These are phyloP conservation scores for Dalbergia cochinchinensis DNA, from an alignment of 306 rosid genomes.

Conservation along the genomic window DNA sequence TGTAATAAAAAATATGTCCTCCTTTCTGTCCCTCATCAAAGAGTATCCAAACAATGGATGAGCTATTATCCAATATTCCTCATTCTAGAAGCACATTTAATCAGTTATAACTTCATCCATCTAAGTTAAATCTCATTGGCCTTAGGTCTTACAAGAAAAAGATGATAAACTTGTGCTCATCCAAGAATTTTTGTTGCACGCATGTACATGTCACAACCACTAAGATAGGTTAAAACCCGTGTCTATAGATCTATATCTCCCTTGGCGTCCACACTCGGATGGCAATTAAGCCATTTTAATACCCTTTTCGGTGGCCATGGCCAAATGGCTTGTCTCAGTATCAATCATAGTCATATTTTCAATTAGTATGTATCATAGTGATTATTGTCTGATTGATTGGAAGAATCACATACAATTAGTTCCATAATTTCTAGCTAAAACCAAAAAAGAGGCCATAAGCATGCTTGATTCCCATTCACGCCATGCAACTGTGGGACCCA, in stretches of 20 bases:
- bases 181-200: too few species aligned
- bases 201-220: background rate
- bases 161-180: too few species aligned
- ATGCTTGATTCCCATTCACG: constrained; percentile 39
- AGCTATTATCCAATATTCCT: constrained; percentile 4
- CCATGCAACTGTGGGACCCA: constrained; percentile 35
- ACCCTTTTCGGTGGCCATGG: constrained; percentile 20
- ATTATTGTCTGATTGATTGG: constrained; percentile 21
- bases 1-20: constrained; percentile 34
- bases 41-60: constrained; percentile 27
- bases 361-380: background rate
- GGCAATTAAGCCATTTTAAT: background rate
- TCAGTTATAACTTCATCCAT: background rate
- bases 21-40: constrained; percentile 17
- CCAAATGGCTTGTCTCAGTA: constrained; percentile 39
- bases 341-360: constrained; percentile 38
- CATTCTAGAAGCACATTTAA: background rate
- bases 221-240: background rate
- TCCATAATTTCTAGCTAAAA: background rate
- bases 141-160: background rate
- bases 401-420: constrained; percentile 32
- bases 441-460: constrained; percentile 1
- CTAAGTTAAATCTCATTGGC: background rate
- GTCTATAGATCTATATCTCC: background rate
- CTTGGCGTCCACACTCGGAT: constrained; percentile 29